A percentile compares a stretch with the other conserved stretches of the same genome.
Conservation (phyloP, 345 rosid species). For the Boechera retrofracta region DNA sequence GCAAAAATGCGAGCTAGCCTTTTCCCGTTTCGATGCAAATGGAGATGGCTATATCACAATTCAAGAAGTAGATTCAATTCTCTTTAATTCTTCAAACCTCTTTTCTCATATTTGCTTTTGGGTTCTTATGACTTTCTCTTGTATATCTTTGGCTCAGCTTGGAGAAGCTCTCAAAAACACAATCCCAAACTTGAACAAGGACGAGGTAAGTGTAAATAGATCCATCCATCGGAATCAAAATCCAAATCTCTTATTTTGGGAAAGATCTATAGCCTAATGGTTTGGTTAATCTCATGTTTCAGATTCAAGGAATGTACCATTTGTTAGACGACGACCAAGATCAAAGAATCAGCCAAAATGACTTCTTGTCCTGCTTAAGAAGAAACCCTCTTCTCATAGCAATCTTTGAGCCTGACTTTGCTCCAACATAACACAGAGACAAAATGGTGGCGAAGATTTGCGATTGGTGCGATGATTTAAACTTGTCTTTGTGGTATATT, state of each 20-base stretch:
- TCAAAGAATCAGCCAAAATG: slow-evolving; percentile 58
- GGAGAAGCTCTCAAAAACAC: slow-evolving; percentile 58
- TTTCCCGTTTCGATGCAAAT: slow-evolving; percentile 57
- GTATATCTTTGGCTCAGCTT: slow-evolving; percentile 56
- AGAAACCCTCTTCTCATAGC: slow-evolving; percentile 77
- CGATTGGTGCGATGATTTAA: slow-evolving; percentile 6
- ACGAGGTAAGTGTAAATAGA: slow-evolving; percentile 56
- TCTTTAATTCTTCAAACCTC: not conserved
- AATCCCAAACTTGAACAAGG: slow-evolving; percentile 58
- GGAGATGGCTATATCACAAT: slow-evolving; percentile 58
- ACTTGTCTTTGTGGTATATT: slow-evolving; percentile 24
- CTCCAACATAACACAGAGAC: slow-evolving; percentile 34
- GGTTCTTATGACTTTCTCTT: slow-evolving; percentile 27
- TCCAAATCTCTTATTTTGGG: slow-evolving; percentile 2
- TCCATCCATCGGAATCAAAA: not conserved
- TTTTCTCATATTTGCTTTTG: slow-evolving; percentile 18
- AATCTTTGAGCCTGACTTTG: slow-evolving; percentile 53
- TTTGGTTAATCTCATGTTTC: slow-evolving; percentile 31
- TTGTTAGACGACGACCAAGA: slow-evolving; percentile 64
- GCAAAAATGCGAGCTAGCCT: slow-evolving; percentile 73
- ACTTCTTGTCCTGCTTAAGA: slow-evolving; percentile 63
- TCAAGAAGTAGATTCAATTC: slow-evolving; percentile 58
- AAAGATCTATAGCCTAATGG: not conserved
- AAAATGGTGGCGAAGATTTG: slow-evolving; percentile 35
- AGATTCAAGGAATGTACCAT: slow-evolving; percentile 64